Evolutionary conservation across 768 basidiomycete genomes (phyloP).

Genomic region (Suillus sp.): DNA sequence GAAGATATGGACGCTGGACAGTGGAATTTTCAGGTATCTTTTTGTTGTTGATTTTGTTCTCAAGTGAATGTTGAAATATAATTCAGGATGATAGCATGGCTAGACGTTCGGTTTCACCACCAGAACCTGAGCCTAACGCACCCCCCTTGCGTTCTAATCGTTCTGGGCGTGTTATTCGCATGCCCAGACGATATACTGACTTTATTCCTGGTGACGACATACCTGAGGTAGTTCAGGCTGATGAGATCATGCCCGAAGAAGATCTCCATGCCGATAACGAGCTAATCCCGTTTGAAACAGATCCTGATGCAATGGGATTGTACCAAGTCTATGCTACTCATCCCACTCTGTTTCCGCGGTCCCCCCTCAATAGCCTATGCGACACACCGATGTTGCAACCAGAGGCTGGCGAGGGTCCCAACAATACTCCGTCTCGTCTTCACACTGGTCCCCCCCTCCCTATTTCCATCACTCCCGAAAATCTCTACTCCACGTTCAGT

Average conservation of each 20-base stretch:
- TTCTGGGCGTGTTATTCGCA: constrained; percentile 3
- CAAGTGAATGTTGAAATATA: too few species aligned
- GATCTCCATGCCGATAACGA: not conserved
- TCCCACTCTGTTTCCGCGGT: not conserved
- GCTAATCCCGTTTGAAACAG: not conserved
- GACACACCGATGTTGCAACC: not conserved
- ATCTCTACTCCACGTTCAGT: not conserved
- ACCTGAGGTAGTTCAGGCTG: too few species aligned
- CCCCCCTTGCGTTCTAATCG: not conserved
- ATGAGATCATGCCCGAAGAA: not conserved
- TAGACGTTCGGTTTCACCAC: too few species aligned
- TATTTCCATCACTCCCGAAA: not conserved
- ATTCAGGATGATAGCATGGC: too few species aligned
- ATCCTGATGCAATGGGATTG: not conserved
- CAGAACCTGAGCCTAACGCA: not conserved
- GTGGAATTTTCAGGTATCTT: too few species aligned
- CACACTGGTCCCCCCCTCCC: not conserved
- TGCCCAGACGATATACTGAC: constrained; percentile 6
- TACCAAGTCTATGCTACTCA: not conserved
- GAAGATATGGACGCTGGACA: too few species aligned
- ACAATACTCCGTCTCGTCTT: not conserved
- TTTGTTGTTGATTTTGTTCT: too few species aligned
- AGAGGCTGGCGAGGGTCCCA: not conserved
- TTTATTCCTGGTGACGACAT: constrained; percentile 4
- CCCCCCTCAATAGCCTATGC: not conserved